Evolutionary conservation across 768 basidiomycete species (phyloP), one percentile per base, ranked within the genome.

Genomic region (Pleurotus salmoneostramineus): DNA sequence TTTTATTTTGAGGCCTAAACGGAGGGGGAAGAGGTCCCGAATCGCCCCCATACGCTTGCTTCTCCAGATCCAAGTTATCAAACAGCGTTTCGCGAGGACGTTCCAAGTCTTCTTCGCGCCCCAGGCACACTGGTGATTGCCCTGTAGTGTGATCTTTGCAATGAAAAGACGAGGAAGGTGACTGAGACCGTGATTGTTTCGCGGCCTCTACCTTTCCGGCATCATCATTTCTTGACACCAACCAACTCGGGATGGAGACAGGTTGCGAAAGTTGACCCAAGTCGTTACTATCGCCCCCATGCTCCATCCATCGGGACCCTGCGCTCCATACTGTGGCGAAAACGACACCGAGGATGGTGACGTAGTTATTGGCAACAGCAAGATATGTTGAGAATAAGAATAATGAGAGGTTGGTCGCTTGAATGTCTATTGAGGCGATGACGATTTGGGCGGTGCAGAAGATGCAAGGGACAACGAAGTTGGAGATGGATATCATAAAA

Each of bases 401-500:
- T 45, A 63, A 57, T 5, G 61, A 56, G 5, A 42, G 14, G 14
- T 57, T 49, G 46, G 46, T 50, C 49, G 46, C 32, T 15, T 57
- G 45, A 35, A 57, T 50, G 42, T 70, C 66, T 2, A 56, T 51
- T 34, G 63, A 54, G n/a, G 67, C 66, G 8, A 69, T 56, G 27
- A 72, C 61, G 50, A 76, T 64, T 46, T 72, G 69, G 15, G 65
- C 68, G 40, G 76, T 60, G 60, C 66, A 68, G 62, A 75, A 65
- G 32, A 74, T 55, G 31, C 68, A 66, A 11, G 75, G 76, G 61
- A 76, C 70, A 40, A 76, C 66, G 62, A 76, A 76, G 59, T 74
- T 76, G 1, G 71, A 65, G 10, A 68, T 50, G 0, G 74, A 69
- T 56, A 77, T 72, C 44, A 67, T 65, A 62, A 76, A 76, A 11